A percentile compares a stretch with the other conserved stretches of the same genome.
These are phyloP conservation scores for Paulownia fortunei DNA, from an alignment of 257 asterid species.

Conservation along the genomic window DNA sequence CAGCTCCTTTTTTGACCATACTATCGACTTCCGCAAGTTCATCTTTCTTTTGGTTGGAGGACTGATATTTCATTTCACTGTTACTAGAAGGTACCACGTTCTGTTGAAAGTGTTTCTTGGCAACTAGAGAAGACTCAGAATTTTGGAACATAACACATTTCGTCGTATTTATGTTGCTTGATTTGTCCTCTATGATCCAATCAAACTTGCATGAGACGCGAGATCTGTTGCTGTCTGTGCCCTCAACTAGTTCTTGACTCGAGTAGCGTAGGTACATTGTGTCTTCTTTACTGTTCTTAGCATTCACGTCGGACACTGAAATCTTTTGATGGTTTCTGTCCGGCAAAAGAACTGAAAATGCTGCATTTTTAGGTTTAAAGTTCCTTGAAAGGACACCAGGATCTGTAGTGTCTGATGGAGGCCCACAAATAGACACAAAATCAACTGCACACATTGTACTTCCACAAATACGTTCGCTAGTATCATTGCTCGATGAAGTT, in stretches of 20 bases:
- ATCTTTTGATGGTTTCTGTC: not conserved
- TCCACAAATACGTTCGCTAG: not conserved
- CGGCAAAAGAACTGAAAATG: not conserved
- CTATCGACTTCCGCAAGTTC: constrained; percentile 37
- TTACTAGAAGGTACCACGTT: constrained; percentile 28
- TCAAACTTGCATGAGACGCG: constrained; percentile 45
- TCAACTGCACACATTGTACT: constrained; percentile 11
- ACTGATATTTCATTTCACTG: constrained; percentile 18
- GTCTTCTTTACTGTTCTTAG: constrained; percentile 19
- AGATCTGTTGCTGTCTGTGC: constrained; percentile 35
- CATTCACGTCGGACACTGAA: constrained; percentile 29
- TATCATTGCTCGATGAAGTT: constrained; percentile 25
- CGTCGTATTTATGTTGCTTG: constrained; percentile 40
- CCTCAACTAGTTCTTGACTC: constrained; percentile 31
- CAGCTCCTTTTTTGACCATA: constrained; percentile 47
- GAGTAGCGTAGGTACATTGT: constrained; percentile 14
- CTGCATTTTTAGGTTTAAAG: constrained; percentile 8
- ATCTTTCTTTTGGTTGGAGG: constrained; percentile 23
- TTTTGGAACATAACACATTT: constrained; percentile 34
- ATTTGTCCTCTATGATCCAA: constrained; percentile 28
- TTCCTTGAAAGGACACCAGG: constrained; percentile 5
- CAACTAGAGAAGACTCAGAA: constrained; percentile 32
- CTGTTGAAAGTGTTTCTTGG: constrained; percentile 16
- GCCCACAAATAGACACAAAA: constrained; percentile 24
- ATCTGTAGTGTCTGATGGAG: constrained; percentile 14